Evolutionary conservation across 495 filamentous ascomycete species (phyloP), one percentile per base, ranked within the genome.

Genomic region (Penicillium argentinense): DNA sequence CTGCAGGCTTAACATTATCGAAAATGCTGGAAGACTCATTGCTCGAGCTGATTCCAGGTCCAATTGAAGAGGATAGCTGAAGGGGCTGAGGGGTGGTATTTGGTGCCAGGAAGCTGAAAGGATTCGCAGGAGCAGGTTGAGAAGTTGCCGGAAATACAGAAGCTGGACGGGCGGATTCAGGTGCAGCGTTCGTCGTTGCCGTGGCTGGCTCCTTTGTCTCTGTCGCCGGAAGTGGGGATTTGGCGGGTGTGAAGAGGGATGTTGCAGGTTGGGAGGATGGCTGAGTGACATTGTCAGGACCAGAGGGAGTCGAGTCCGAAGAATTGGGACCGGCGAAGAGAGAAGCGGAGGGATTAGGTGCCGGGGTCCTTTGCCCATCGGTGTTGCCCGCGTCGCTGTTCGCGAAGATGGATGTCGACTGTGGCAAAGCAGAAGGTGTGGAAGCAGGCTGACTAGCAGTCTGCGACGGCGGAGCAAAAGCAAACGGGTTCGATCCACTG

Each of bases 21-120:
- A 53, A 61, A 2, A 57, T 48, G 47, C 46, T 57, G n/a, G 46
- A 13, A 6, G 47, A 33, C 19, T 56, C 28, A 23, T 59, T 14
- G 6, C 9, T 12, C 3, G 17, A 21, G 4, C 17, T 4, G 14
- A 36, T 36, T 1, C 33, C 33, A 21, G 33, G 33, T 8, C 33
- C 33, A 18, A 36, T 21, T 19, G 33, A 19, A 19, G 33, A 16
- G 21, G 33, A 36, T 18, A 36, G n/a, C 8, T 36, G 33, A 36
- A 18, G n/a, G 0, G 49, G 21, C 50, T 47, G 38, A 46, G 39
- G 56, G 8, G 22, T 39, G 11, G 3, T 4, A 14, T 53, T 40
- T n/a, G 33, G 8, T 3, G 9, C 27, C 19, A 41, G 14, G 37
- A 38, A 25, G 11, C 21, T 36, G 33, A 36, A 22, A 18, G 12